Evolutionary conservation across 2,329 filamentous ascomycete species (phyloP), one percentile per base, ranked within the genome.

Genomic region (Neofusicoccum laricinum): DNA sequence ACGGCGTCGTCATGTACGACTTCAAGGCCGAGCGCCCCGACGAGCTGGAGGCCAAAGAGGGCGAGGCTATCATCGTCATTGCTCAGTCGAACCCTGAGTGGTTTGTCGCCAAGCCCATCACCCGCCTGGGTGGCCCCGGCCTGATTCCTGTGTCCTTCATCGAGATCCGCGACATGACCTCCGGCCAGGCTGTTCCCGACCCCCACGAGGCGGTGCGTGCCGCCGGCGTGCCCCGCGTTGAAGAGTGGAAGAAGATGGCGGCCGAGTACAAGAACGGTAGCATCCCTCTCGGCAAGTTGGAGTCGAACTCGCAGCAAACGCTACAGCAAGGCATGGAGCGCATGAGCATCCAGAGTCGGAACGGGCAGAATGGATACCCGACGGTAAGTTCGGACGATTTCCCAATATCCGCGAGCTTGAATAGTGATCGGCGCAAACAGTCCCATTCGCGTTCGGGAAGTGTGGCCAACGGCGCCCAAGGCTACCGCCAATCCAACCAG

Each of bases 181-280:
- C 91, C 0, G 93, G 94, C 58, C 87, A 91, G 69, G 85, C 93
- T 0, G 92, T 97, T 1, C 77, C 85, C 17, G 92, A 98, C 76
- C 88, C 94, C 0, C 84, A 91, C 30, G 93, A 93, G 34, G 94
- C 95, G 1, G 92, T 99, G 64, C 87, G 88, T 71, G 88, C 89
- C 70, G 95, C 95, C 1, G 93, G 94, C 19, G 93, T 99, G 7
- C 95, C 95, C 12, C 90, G 89, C 72, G 95, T 99, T 3, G 95
- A 99, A 75, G 95, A 99, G 72, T 99, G 95, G 95, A 99, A 99
- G 82, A 96, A 96, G 80, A 97, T 97, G 92, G 93, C 95, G 0
- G 94, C 94, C 64, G 94, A 97, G 68, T 99, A 99, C 80, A 99
- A 99, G 82, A 97, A 98, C 76, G 97, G 93, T 76, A 98, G 95